Evolutionary conservation across 257 asterid genomes (phyloP), one percentile per base, ranked within the genome.

Genomic region (Fraxinus excelsior): DNA sequence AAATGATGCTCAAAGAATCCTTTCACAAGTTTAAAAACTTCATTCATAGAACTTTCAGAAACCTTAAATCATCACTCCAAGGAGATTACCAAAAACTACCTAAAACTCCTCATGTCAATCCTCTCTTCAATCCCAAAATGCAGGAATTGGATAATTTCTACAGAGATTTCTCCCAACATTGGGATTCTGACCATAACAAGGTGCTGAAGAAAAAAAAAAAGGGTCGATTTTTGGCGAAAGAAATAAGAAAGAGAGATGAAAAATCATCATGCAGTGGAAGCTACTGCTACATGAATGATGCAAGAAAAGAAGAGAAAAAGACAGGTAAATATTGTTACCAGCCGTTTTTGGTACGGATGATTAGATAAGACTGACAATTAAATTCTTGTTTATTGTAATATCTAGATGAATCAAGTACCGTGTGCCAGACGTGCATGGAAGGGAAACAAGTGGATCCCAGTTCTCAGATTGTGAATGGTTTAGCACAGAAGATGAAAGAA

Each of bases 401-500:
- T 62, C 16, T 5, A 62, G 68, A 62, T 11, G 18, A 62, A 25
- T 62, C 68, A 2, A 62, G 18, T 62, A 62, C 68, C 26, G 16
- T 11, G 31, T 62, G 21, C 19, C 68, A 62, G 8, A 62, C 68
- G 2, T 62, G 68, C 68, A 62, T 12, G 32, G 16, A 25, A 72
- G 78, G 44, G 31, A 81, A 76, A 67, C 67, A 77, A 7, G 79
- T 70, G n/a, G 85, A 72, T 28, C 29, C 79, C 12, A 51, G 86
- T 40, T 60, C 69, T n/a, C 34, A 67, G 72, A 85, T 80, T 32
- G 87, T 75, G 21, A 74, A 78, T 18, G 85, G 79, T 62, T 76
- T 92, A 70, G 89, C 87, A 32, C 81, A 73, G 76, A 94, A 84
- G 80, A 75, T 92, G 97, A 85, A 83, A 70, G 92, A 92, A 67